Conservation (phyloP, 768 basidiomycete genomes). For the Termitomyces sp. region DNA sequence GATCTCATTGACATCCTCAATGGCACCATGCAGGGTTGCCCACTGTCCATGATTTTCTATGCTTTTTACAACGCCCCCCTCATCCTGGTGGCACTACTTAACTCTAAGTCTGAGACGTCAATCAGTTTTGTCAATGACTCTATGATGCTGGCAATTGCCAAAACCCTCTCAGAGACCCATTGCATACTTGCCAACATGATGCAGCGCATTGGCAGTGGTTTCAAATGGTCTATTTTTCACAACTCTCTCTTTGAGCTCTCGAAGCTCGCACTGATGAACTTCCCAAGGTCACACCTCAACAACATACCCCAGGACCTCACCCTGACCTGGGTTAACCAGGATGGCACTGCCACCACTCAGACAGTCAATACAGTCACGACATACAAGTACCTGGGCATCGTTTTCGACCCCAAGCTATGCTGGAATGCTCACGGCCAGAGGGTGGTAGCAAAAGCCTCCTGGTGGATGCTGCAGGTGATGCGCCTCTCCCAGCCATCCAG, state of each 20-base stretch:
- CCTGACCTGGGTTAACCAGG: background rate
- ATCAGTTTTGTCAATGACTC: too few species aligned
- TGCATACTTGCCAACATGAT: too few species aligned
- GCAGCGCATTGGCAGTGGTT: too few species aligned
- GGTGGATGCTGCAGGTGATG: background rate
- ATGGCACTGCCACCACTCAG: background rate
- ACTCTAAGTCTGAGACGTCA: too few species aligned
- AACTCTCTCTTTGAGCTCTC: too few species aligned
- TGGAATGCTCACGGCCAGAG: background rate
- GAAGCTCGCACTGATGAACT: background rate
- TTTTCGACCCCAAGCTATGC: background rate
- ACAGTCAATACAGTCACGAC: background rate
- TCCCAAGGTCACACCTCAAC: background rate
- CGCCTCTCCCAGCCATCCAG: background rate
- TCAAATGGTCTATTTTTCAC: too few species aligned
- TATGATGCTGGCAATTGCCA: too few species aligned
- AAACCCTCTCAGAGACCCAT: too few species aligned
- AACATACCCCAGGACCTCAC: background rate
- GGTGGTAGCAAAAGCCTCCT: background rate
- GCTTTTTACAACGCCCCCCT: too few species aligned
- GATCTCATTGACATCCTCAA: too few species aligned
- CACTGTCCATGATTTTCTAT: too few species aligned
- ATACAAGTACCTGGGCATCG: background rate
- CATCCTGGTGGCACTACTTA: too few species aligned
- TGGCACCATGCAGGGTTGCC: background rate